Conservation (phyloP, 2,329 filamentous ascomycete species). For the Cytospora mali region DNA sequence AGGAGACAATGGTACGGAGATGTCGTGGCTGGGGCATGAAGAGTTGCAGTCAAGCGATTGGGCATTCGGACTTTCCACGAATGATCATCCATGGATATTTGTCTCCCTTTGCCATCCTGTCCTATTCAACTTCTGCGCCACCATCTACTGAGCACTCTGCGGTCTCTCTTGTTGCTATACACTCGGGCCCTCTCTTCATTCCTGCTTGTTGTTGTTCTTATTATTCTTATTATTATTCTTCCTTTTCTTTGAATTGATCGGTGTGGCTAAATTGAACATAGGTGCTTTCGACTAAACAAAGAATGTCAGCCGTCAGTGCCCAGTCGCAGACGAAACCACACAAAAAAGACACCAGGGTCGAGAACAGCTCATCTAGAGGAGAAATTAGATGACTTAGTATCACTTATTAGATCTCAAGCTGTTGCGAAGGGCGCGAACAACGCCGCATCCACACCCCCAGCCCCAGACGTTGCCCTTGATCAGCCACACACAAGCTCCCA, state of each 20-base stretch:
- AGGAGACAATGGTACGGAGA: too few relatives aligned
- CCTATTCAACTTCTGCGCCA: too few relatives aligned
- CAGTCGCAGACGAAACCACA: constrained; percentile 41
- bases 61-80: too few relatives aligned
- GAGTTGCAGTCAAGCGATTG: too few relatives aligned
- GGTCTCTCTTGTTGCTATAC: too few relatives aligned
- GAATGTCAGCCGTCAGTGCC: constrained; percentile 49
- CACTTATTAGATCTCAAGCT: constrained; percentile 41
- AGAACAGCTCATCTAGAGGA: constrained; percentile 50
- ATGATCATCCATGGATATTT: too few relatives aligned
- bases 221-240: neutral
- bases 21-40: too few relatives aligned
- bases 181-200: neutral
- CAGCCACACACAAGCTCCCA: neutral
- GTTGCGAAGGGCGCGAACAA: neutral
- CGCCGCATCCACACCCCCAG: neutral
- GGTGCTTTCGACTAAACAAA: constrained; percentile 51
- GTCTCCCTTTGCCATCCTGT: too few relatives aligned
- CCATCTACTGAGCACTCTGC: too few relatives aligned
- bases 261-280: constrained; percentile 13
- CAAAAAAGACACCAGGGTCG: constrained; percentile 39
- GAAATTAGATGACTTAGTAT: constrained; percentile 52
- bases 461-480: constrained; percentile 1
- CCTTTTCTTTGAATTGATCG: neutral
- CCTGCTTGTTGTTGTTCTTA: neutral